Conservation (phyloP, 1,139 yeast genomes). For the Hanseniaspora uvarum region DNA sequence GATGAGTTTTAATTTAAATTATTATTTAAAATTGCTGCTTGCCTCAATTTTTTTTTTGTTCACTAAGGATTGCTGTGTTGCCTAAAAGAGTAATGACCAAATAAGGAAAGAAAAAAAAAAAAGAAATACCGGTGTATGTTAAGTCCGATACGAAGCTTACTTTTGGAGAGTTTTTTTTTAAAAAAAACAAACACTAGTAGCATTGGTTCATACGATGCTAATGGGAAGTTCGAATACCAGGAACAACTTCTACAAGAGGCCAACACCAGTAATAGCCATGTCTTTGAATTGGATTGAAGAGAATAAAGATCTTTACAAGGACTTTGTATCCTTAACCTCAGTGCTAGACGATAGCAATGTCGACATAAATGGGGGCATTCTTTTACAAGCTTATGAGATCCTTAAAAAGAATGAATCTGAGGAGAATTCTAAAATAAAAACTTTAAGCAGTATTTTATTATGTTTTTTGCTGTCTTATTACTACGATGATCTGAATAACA, state of each 20-base stretch:
- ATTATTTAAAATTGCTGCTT: no score
- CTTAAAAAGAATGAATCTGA: background rate
- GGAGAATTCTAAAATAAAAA: background rate
- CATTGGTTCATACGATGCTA: background rate
- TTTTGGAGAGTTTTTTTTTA: background rate
- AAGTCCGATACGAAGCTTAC: background rate
- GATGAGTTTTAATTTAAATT: no score
- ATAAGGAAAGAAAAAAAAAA: background rate
- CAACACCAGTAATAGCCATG: background rate
- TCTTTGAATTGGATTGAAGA: background rate
- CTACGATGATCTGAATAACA: slow-evolving; percentile 2
- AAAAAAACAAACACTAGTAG: background rate
- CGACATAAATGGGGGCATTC: background rate
- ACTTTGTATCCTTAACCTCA: background rate
- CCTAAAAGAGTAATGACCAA: background rate
- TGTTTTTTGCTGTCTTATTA: slow-evolving; percentile 9
- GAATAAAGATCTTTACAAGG: background rate
- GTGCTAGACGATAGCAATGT: background rate
- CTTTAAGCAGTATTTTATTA: slow-evolving; percentile 3
- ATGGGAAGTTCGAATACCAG: no score
- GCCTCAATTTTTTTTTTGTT: background rate
- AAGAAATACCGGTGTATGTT: background rate
- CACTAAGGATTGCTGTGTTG: background rate
- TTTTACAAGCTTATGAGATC: slow-evolving; percentile 1
- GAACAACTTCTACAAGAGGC: no score